A percentile compares a stretch with the other conserved stretches of the same genome.
Conservation (phyloP, 129 eudicot species). For the Pulicaria dysenterica region DNA sequence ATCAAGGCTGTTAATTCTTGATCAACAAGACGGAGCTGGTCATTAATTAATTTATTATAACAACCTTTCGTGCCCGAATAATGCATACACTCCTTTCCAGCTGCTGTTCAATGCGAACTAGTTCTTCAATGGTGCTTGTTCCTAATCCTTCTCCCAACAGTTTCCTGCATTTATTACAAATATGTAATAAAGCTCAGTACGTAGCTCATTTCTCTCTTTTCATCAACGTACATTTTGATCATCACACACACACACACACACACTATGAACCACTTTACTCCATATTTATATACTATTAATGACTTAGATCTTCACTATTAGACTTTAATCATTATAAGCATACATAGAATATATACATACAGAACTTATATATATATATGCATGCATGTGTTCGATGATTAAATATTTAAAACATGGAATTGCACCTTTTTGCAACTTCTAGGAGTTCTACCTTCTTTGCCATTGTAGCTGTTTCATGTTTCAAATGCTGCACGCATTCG, state of each 20-base stretch:
- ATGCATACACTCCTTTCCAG: conserved; percentile 63
- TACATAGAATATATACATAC: neutral
- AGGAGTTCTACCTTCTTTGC: conserved; percentile 80
- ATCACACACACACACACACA: too few species aligned
- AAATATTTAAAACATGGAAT: conserved; percentile 5
- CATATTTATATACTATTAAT: too few species aligned
- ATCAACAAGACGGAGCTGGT: neutral
- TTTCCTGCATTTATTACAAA: conserved; percentile 41
- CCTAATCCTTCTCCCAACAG: conserved; percentile 84
- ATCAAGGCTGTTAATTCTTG: neutral
- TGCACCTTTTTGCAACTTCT: conserved; percentile 77
- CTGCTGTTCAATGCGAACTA: conserved; percentile 72
- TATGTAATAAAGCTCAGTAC: too few species aligned
- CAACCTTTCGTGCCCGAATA: conserved; percentile 82
- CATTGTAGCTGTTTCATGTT: conserved; percentile 79
- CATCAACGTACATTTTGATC: too few species aligned
- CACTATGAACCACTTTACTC: too few species aligned
- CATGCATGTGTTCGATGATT: neutral
- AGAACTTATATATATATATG: too few species aligned
- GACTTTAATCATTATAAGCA: neutral
- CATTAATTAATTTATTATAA: neutral
- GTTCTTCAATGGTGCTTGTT: conserved; percentile 71
- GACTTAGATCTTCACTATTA: too few species aligned
- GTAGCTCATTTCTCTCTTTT: neutral
- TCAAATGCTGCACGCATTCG: conserved; percentile 53